A percentile compares a stretch with the other conserved stretches of the same genome.
These are phyloP conservation scores for Kodamaea arcana DNA, from an alignment of 1,139 yeast species.

Conservation along the genomic window DNA sequence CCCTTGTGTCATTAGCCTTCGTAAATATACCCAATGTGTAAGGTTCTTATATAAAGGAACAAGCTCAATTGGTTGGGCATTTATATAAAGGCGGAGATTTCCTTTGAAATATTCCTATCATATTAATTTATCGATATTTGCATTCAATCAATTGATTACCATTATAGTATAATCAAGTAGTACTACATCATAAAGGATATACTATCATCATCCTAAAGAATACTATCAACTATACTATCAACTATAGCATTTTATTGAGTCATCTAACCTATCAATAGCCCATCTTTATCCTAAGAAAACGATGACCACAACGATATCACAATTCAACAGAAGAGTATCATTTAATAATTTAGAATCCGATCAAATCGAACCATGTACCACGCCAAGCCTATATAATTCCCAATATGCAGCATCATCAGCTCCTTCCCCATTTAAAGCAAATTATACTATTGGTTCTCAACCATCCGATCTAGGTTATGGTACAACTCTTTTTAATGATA, in stretches of 20 bases:
- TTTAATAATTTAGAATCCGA: conserved; percentile 41
- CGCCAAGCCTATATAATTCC: background rate
- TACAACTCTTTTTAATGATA: conserved; percentile 11
- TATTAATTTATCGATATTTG: no score
- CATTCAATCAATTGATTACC: no score
- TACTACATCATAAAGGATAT: no score
- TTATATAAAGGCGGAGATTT: no score
- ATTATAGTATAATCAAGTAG: no score
- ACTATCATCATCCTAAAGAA: no score
- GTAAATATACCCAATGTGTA: no score
- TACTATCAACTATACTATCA: no score
- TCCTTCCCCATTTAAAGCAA: conserved; percentile 6
- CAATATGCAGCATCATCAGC: background rate
- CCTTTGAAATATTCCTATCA: no score
- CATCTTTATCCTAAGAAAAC: background rate
- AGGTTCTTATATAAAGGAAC: no score
- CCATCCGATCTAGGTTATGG: conserved; percentile 16
- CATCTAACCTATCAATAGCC: background rate
- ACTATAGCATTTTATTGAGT: no score
- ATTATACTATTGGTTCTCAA: conserved; percentile 4
- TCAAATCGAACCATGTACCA: conserved; percentile 7
- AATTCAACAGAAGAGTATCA: conserved; percentile 38
- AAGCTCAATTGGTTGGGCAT: no score
- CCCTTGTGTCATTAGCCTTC: background rate
- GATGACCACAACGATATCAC: conserved; percentile 7